Evolutionary conservation across 75 land plant genomes (phyloP).

Genomic region (Sequoiadendron giganteum): DNA sequence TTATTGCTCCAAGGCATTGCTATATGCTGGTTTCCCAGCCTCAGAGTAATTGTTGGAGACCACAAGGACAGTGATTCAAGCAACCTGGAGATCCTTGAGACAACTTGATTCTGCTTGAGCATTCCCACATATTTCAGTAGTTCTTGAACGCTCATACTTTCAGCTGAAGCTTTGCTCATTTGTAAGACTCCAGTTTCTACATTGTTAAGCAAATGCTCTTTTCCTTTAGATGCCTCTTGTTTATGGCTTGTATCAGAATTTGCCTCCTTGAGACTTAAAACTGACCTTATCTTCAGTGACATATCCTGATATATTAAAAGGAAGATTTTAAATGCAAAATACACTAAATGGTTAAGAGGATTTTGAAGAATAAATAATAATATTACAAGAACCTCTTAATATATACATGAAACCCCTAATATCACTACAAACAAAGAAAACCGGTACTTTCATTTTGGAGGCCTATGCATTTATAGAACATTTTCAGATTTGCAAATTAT

Average conservation of each 20-base stretch:
- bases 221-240: not conserved
- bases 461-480: not conserved
- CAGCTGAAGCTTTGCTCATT: not conserved
- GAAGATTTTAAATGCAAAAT: not conserved
- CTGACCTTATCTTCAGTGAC: not conserved
- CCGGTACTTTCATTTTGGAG: not conserved
- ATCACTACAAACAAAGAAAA: not conserved
- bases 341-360: not conserved
- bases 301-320: not conserved
- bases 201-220: not conserved
- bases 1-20: not conserved
- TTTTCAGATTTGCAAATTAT: not conserved
- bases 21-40: not conserved
- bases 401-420: not conserved
- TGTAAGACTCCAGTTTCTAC: slow-evolving; percentile 2
- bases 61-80: slow-evolving; percentile 5
- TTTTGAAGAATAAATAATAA: not conserved
- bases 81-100: not conserved
- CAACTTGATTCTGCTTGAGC: not conserved
- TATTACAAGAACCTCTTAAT: not conserved
- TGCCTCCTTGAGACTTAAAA: not conserved
- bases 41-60: not conserved
- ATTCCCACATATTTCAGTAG: not conserved
- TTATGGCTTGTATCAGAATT: not conserved
- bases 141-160: not conserved